Percentiles rank a stretch among this genome's conserved stretches.
These are phyloP conservation scores for Solanum hybrid DNA, from an alignment of 305 asterid genomes.

Conservation along the genomic window DNA sequence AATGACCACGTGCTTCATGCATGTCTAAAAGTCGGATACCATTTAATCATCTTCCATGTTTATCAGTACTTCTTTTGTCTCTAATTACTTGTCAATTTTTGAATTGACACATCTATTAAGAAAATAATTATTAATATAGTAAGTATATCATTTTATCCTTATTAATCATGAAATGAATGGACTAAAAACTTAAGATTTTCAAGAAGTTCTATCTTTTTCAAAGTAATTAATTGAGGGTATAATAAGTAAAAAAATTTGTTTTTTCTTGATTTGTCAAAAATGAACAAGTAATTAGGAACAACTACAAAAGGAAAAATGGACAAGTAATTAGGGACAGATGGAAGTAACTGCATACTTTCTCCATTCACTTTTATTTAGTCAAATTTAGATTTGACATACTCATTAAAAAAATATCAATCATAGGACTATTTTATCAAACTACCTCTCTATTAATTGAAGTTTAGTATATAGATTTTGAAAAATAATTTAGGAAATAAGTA, in stretches of 20 bases:
- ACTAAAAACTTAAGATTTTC: too few species aligned
- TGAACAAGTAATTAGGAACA: too few species aligned
- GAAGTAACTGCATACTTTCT: background rate
- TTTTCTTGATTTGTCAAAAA: background rate
- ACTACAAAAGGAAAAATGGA: background rate
- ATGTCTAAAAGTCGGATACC: background rate
- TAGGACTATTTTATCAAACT: background rate
- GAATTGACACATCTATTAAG: background rate
- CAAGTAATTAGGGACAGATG: background rate
- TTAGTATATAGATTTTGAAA: background rate
- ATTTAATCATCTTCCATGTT: too few species aligned
- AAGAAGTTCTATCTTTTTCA: background rate
- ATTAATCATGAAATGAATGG: background rate
- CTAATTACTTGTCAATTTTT: too few species aligned
- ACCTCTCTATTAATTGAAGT: background rate
- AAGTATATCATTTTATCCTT: too few species aligned
- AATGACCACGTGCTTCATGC: background rate
- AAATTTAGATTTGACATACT: background rate
- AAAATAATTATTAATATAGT: too few species aligned
- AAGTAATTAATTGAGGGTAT: too few species aligned
- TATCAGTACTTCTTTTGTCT: too few species aligned
- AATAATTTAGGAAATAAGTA: background rate
- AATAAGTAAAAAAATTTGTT: too few species aligned
- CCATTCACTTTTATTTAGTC: background rate
- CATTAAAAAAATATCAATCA: too few species aligned